Conservation (phyloP, 2,329 filamentous ascomycete genomes). For the Cladosporium sp. region DNA sequence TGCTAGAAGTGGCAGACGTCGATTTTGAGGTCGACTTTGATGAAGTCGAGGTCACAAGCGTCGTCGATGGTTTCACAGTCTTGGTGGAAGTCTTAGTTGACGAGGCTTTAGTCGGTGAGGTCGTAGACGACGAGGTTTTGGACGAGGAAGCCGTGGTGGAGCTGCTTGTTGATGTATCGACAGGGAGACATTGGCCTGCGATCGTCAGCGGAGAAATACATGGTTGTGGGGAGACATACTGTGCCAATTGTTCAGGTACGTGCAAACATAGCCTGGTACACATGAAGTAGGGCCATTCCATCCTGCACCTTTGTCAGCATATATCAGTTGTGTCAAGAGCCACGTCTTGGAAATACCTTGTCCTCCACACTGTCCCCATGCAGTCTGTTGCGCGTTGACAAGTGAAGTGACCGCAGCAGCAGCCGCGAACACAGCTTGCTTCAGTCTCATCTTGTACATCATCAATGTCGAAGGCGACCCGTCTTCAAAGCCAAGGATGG, state of each 20-base stretch:
- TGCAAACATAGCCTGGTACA: not conserved
- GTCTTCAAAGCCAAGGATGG: not conserved
- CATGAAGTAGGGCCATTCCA: not conserved
- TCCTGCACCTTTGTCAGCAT: not conserved
- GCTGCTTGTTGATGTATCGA: not conserved
- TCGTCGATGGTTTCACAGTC: not conserved
- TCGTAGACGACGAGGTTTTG: not conserved
- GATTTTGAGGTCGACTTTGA: not conserved
- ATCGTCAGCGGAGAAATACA: not conserved
- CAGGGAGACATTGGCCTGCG: slow-evolving; percentile 10
- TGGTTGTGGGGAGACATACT: not conserved
- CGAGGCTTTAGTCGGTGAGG: too few relatives aligned
- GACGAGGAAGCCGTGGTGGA: not conserved
- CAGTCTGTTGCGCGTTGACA: slow-evolving; percentile 4
- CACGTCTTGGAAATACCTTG: not conserved
- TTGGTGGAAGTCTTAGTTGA: not conserved
- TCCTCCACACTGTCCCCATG: slow-evolving; percentile 11
- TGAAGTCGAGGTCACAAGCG: not conserved
- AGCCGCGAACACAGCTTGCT: not conserved
- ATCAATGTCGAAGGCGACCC: not conserved
- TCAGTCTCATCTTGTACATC: not conserved
- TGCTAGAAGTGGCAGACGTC: not conserved
- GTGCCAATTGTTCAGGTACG: not conserved
- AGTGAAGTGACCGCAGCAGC: not conserved
- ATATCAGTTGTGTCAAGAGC: too few relatives aligned